A percentile compares a stretch with the other conserved stretches of the same genome.
Conservation (phyloP, 108 stramenopile genomes). For the Skeletonema potamos region DNA sequence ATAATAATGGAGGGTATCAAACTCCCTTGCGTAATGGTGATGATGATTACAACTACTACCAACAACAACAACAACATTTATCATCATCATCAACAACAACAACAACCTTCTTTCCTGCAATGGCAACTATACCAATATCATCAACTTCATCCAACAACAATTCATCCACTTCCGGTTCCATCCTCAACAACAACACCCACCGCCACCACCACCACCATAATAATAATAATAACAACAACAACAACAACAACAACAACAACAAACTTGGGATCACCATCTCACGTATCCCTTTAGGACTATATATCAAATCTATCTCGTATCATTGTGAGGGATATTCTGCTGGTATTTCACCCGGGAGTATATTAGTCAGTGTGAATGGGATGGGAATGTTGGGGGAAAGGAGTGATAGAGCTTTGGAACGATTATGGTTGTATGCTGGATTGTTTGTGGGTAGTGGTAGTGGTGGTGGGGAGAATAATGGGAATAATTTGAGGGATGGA, state of each 20-base stretch:
- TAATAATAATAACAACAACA: neutral
- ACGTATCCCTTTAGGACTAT: conserved; percentile 68
- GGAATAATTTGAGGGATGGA: neutral
- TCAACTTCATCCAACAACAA: too few species aligned
- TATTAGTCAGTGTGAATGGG: conserved; percentile 71
- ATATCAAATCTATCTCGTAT: conserved; percentile 46
- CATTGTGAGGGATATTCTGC: conserved; percentile 62
- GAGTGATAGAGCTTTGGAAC: conserved; percentile 66
- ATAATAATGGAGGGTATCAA: neutral
- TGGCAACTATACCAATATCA: neutral
- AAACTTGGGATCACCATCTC: conserved; percentile 73
- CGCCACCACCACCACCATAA: neutral
- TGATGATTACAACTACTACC: too few species aligned
- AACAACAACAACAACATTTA: too few species aligned
- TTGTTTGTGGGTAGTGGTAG: neutral
- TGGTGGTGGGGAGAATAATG: neutral
- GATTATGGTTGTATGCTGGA: conserved; percentile 84
- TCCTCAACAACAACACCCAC: neutral
- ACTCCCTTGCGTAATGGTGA: neutral
- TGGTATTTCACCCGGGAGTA: conserved; percentile 54
- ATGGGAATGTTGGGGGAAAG: conserved; percentile 73
- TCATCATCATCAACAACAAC: neutral
- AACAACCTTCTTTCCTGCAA: neutral
- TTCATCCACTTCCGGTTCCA: too few species aligned
- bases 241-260: neutral